Base-by-base conservation (phyloP, 331 rosid genomes). In the Pyracantha coccinea region DNA sequence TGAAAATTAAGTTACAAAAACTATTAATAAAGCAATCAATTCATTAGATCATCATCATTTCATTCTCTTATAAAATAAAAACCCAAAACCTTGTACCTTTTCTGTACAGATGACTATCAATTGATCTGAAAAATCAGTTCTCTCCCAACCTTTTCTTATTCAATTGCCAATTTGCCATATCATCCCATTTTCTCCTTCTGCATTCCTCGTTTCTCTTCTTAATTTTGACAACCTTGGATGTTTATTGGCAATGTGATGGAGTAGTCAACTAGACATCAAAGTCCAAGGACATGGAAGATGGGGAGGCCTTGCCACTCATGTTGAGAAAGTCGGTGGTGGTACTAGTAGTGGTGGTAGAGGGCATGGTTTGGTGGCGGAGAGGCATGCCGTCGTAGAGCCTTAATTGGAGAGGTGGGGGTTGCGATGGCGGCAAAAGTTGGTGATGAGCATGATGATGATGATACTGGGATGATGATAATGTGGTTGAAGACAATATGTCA, bases 321-420 rank as follows among this genome's bases (percentile, higher is more conserved):
- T 73, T 80, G 75, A 83, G 72, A 23, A 60, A 77, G 72, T 79
- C 79, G 32, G 75, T 69, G 61, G 82, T 83, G 25, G 77, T 69
- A 19, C 24, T 19, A 19, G 45, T 20, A 19, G 44, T 7, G 16
- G 68, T 9, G 21, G 44, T 19, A 1, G 66, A 1, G 16, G 29
- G 28, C 17, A 17, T 61, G 4, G 74, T 60, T 13, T 63, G 74
- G 32, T 75, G 60, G 52, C 0, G 19, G 57, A 81, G 44, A 38
- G 84, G 82, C 14, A 79, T 79, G 60, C 84, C 87, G n/a, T 76
- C 61, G 5, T 25, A 61, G 21, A 61, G 66, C 66, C 66, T 61
- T 61, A 61, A 27, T 61, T 61, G 66, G 66, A 61, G 38, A 8
- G 38, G 66, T 7, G 20, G 7, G 8, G 19, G 66, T 25, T 25